phyloP scores from a whole-genome alignment of 169 alveolate genomes.

The Plasmodium gonderi region DNA sequence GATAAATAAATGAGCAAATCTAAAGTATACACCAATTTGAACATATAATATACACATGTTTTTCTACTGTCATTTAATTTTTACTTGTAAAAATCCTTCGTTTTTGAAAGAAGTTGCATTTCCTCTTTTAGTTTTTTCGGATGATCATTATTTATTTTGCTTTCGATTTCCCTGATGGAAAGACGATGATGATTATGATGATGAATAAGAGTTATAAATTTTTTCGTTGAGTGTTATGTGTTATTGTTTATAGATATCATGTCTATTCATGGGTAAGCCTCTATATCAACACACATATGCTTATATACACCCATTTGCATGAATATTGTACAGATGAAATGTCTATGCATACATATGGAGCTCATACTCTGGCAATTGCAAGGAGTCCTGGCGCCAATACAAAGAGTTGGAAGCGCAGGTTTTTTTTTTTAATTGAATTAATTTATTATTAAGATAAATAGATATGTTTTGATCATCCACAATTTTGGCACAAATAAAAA shows the following conservation, averaged over 20 bases:
- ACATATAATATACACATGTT: neutral
- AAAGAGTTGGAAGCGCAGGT: slow-evolving; percentile 24
- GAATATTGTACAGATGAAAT: neutral
- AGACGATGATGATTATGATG: too few species aligned
- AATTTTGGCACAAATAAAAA: slow-evolving; percentile 37
- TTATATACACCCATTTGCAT: neutral
- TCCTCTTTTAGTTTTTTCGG: slow-evolving; percentile 70
- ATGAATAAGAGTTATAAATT: neutral
- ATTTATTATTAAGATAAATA: slow-evolving; percentile 44
- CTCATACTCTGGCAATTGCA: slow-evolving; percentile 58
- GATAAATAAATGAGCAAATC: too few species aligned
- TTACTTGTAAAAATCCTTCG: slow-evolving; percentile 73
- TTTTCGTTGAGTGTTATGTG: neutral
- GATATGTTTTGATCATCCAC: slow-evolving; percentile 44
- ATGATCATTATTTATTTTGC: slow-evolving; percentile 36
- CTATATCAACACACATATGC: neutral
- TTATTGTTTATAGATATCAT: neutral
- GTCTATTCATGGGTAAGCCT: neutral
- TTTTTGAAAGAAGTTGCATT: slow-evolving; percentile 54
- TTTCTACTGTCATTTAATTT: too few species aligned
- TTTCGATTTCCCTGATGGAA: slow-evolving; percentile 46
- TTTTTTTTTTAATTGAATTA: slow-evolving; percentile 47
- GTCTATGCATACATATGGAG: neutral
- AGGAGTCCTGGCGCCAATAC: slow-evolving; percentile 51
- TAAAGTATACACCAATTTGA: too few species aligned